A percentile compares a stretch with the other conserved stretches of the same genome.
phyloP scores from a whole-genome alignment of 805 yeast species.

The Lachancea kluyveri region DNA sequence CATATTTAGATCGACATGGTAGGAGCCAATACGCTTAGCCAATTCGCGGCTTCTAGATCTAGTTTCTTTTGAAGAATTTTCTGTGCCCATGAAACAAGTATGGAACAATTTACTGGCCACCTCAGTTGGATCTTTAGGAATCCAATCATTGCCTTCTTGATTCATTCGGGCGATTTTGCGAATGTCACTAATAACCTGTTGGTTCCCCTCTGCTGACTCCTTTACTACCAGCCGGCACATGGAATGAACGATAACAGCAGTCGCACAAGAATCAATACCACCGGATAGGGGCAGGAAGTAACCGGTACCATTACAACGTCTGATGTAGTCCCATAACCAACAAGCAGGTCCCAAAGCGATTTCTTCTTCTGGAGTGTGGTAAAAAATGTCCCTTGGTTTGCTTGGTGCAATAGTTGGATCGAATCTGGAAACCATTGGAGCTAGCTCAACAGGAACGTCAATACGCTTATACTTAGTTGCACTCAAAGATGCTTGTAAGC shows the following conservation, averaged over 20 bases:
- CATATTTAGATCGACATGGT: conserved; percentile 89
- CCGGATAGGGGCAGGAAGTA: conserved; percentile 92
- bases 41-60: conserved; percentile 73
- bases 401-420: conserved; percentile 61
- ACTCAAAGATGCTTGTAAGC: conserved; percentile 50
- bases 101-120: conserved; percentile 73
- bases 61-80: conserved; percentile 85
- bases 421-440: conserved; percentile 54
- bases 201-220: conserved; percentile 62
- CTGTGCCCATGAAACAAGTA: conserved; percentile 94
- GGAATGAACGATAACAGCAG: conserved; percentile 87
- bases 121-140: conserved; percentile 70
- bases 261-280: conserved; percentile 97
- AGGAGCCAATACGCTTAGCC: conserved; percentile 73
- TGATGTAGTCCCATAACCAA: conserved; percentile 97
- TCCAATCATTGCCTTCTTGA: conserved; percentile 42
- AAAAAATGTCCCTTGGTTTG: conserved; percentile 40
- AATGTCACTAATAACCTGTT: conserved; percentile 73
- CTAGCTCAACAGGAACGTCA: conserved; percentile 56
- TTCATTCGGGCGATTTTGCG: conserved; percentile 55
- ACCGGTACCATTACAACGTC: conserved; percentile 88
- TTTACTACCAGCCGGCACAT: conserved; percentile 84
- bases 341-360: conserved; percentile 98
- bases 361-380: conserved; percentile 89
- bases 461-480: conserved; percentile 42